These are phyloP conservation scores for Xylaria nigripes DNA, from an alignment of 495 filamentous ascomycete species.

Conservation along the genomic window DNA sequence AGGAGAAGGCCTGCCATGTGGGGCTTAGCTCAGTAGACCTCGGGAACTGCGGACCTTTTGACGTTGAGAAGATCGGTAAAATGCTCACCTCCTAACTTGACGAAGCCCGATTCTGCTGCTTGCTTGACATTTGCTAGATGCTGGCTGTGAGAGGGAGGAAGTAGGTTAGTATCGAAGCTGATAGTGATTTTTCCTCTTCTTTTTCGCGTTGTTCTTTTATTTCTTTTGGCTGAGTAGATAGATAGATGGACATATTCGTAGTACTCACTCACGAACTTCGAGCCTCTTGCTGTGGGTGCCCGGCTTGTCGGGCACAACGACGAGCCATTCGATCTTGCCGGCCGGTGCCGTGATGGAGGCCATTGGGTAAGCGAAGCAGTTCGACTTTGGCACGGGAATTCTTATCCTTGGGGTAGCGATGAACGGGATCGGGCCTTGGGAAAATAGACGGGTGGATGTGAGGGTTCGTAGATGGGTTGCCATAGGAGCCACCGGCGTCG, in stretches of 20 bases:
- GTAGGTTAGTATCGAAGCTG: neutral
- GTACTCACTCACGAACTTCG: slow-evolving; percentile 60
- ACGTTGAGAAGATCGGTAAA: neutral
- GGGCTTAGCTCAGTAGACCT: neutral
- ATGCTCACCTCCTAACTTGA: slow-evolving; percentile 49
- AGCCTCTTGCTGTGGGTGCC: slow-evolving; percentile 59
- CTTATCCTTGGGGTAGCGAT: neutral
- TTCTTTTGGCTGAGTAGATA: neutral
- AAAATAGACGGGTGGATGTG: neutral
- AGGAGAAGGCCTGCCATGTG: slow-evolving; percentile 55
- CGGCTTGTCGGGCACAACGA: slow-evolving; percentile 71
- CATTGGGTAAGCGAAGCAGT: slow-evolving; percentile 29
- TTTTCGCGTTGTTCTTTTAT: neutral
- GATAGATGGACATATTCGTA: neutral
- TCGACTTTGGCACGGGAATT: slow-evolving; percentile 8
- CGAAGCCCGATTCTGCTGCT: slow-evolving; percentile 36
- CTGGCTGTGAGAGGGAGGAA: slow-evolving; percentile 28
- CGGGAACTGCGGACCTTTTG: neutral
- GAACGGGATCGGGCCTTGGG: no score
- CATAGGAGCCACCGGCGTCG: no score
- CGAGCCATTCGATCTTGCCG: slow-evolving; percentile 69
- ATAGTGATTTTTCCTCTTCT: neutral
- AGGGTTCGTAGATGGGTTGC: slow-evolving; percentile 4
- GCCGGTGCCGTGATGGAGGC: slow-evolving; percentile 23
- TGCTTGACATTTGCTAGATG: slow-evolving; percentile 49